Evolutionary conservation across 2,329 filamentous ascomycete genomes (phyloP), one percentile per base, ranked within the genome.

Genomic region (Cercospora zeina): DNA sequence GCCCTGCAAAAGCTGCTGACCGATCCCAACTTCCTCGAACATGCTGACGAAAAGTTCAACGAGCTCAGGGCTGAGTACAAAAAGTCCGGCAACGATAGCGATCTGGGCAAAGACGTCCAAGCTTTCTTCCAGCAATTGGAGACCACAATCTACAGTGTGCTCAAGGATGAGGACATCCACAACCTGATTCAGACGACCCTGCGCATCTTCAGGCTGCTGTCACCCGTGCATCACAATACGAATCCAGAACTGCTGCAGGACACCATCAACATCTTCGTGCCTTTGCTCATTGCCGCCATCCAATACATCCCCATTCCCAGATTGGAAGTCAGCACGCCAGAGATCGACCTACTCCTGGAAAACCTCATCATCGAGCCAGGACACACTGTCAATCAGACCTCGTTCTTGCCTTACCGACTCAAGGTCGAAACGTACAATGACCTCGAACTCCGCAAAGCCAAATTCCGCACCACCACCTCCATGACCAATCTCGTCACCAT

Each of bases 331-430:
- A 89, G 90, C 0, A 89, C 88, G 3, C 93, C 92, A 0, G 87
- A 90, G 34, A 82, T 96, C 59, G 93, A 97, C 69, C 83, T 97
- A 4, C 79, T 97, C 0, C 79, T 97, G 2, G 93, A 97, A 73
- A 97, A 96, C 67, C 81, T 97, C 33, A 89, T 97, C 63, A 82
- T 97, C 33, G 91, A 97, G 72, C 93, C 93, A 0, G 93, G 93
- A 6, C 82, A 82, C 61, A 96, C 91, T 0, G 82, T 96, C 70
- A 93, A 96, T 74, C 80, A 88, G 65, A 91, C 89, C 2, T 96
- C 93, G 0, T 97, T 97, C 80, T 81, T 97, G 0, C 93, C 93
- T 0, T 93, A 91, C 77, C 86, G 87, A 59, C 81, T 97, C 58
- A 88, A 89, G 49, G 79, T 97, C 3, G 88, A 92, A 66, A 93